A percentile compares a stretch with the other conserved stretches of the same genome.
phyloP scores from a whole-genome alignment of 2,329 filamentous ascomycete genomes.

The Botrytis porri region DNA sequence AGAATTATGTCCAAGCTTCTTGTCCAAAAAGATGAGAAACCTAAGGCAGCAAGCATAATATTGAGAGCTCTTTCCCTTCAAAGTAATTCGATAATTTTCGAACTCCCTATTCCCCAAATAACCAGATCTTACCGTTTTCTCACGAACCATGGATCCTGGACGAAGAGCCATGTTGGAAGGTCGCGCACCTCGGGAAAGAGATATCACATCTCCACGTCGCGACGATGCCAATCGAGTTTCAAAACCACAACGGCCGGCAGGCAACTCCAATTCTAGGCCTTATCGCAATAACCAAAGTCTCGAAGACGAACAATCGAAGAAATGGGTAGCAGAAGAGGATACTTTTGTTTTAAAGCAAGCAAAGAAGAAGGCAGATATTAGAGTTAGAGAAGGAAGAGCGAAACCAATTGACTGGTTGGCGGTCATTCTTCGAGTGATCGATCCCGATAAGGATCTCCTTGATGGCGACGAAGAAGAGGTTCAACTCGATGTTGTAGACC shows the following conservation, averaged over 20 bases:
- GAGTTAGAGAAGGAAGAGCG: constrained; percentile 85
- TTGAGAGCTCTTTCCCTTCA: neutral
- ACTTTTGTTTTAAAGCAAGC: constrained; percentile 93
- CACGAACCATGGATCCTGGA: constrained; percentile 34
- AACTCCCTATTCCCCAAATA: neutral
- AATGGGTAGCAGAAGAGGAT: constrained; percentile 93
- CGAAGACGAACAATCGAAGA: constrained; percentile 70
- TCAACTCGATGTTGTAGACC: constrained; percentile 72
- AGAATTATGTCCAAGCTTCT: neutral
- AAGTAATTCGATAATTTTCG: neutral
- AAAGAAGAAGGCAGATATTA: constrained; percentile 96
- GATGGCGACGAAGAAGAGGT: constrained; percentile 74
- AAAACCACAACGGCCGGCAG: constrained; percentile 44
- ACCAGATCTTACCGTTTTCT: neutral
- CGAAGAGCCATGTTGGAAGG: constrained; percentile 35
- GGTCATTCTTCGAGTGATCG: constrained; percentile 84
- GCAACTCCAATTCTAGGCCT: constrained; percentile 33
- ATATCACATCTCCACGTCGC: constrained; percentile 54
- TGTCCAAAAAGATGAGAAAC: neutral
- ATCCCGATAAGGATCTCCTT: constrained; percentile 78
- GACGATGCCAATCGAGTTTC: constrained; percentile 56
- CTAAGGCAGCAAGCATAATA: neutral
- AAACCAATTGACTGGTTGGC: constrained; percentile 92
- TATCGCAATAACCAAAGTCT: constrained; percentile 32
- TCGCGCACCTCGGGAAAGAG: constrained; percentile 43